Percentiles rank a stretch among this genome's conserved stretches.
phyloP scores from a whole-genome alignment of 2,329 filamentous ascomycete genomes.

The Trichoderma hamatum region DNA sequence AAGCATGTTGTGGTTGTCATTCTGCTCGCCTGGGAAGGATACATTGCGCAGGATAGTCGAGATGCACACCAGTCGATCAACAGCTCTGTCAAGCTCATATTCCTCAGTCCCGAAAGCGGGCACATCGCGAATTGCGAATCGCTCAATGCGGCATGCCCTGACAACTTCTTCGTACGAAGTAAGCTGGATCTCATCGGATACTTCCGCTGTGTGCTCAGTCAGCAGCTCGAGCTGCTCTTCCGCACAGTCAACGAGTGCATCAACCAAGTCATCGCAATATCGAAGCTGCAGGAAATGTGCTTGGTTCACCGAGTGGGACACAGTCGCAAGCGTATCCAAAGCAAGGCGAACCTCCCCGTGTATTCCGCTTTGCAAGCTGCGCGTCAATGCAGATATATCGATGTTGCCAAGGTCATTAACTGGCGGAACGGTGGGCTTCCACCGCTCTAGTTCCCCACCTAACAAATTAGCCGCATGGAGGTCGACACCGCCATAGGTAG shows the following conservation, averaged over 20 bases:
- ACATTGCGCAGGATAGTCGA: slow-evolving; percentile 92
- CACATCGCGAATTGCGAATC: slow-evolving; percentile 70
- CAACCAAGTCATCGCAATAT: slow-evolving; percentile 84
- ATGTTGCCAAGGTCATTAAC: slow-evolving; percentile 82
- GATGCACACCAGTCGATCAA: slow-evolving; percentile 85
- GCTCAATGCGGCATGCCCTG: slow-evolving; percentile 75
- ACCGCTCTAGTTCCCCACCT: slow-evolving; percentile 66
- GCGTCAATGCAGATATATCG: slow-evolving; percentile 85
- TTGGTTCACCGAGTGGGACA: slow-evolving; percentile 64
- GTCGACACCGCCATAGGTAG: slow-evolving; percentile 72
- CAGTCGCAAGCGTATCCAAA: slow-evolving; percentile 76
- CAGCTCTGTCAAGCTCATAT: slow-evolving; percentile 83
- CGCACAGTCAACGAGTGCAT: slow-evolving; percentile 85
- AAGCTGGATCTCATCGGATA: slow-evolving; percentile 83
- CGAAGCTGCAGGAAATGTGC: slow-evolving; percentile 68
- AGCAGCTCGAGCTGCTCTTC: slow-evolving; percentile 85
- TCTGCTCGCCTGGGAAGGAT: slow-evolving; percentile 69
- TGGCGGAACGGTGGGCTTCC: slow-evolving; percentile 74
- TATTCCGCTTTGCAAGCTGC: slow-evolving; percentile 87
- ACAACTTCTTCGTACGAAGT: slow-evolving; percentile 86
- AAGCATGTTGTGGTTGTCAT: slow-evolving; percentile 71
- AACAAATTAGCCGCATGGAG: slow-evolving; percentile 65
- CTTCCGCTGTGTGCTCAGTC: slow-evolving; percentile 80
- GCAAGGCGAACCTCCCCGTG: slow-evolving; percentile 88
- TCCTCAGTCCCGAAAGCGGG: slow-evolving; percentile 73